A percentile compares a stretch with the other conserved stretches of the same genome.
These are phyloP conservation scores for Epichloe gansuensis DNA, from an alignment of 2,329 filamentous ascomycete species.

Conservation along the genomic window DNA sequence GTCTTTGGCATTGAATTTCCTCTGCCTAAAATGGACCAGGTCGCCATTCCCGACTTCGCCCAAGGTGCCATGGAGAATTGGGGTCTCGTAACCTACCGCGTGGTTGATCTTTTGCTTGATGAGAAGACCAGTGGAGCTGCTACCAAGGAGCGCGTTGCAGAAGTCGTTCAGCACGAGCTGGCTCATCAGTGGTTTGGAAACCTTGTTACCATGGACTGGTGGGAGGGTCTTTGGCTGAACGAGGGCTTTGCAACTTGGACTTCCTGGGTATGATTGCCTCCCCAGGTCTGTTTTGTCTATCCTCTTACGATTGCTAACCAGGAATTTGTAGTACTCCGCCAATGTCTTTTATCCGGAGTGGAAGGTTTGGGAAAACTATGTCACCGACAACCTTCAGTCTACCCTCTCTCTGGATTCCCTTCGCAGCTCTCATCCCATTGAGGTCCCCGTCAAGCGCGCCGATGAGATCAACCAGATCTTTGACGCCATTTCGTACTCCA, in stretches of 20 bases:
- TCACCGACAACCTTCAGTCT: constrained; percentile 81
- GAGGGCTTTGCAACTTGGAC: constrained; percentile 62
- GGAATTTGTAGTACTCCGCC: constrained; percentile 54
- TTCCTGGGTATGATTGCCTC: constrained; percentile 16
- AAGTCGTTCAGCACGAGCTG: constrained; percentile 92
- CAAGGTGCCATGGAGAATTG: constrained; percentile 98
- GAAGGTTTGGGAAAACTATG: constrained; percentile 95
- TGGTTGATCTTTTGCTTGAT: constrained; percentile 70
- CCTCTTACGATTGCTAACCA: background rate
- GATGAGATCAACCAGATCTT: constrained; percentile 98
- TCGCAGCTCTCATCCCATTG: constrained; percentile 89
- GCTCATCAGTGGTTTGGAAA: constrained; percentile 99
- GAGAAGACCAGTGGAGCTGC: constrained; percentile 83
- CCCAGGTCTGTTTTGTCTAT: background rate
- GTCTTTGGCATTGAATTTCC: constrained; percentile 56
- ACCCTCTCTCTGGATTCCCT: constrained; percentile 81
- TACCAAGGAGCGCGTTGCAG: constrained; percentile 83
- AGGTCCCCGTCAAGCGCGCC: constrained; percentile 88
- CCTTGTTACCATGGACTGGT: constrained; percentile 96
- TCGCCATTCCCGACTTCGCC: constrained; percentile 90
- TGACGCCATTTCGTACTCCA: constrained; percentile 93
- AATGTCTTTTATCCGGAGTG: constrained; percentile 94
- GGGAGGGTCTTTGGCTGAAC: constrained; percentile 95
- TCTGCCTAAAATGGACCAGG: constrained; percentile 40
- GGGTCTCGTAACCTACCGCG: constrained; percentile 89